phyloP scores from a whole-genome alignment of 2,329 filamentous ascomycete species.

The Paracorniculantispora psalliotae region DNA sequence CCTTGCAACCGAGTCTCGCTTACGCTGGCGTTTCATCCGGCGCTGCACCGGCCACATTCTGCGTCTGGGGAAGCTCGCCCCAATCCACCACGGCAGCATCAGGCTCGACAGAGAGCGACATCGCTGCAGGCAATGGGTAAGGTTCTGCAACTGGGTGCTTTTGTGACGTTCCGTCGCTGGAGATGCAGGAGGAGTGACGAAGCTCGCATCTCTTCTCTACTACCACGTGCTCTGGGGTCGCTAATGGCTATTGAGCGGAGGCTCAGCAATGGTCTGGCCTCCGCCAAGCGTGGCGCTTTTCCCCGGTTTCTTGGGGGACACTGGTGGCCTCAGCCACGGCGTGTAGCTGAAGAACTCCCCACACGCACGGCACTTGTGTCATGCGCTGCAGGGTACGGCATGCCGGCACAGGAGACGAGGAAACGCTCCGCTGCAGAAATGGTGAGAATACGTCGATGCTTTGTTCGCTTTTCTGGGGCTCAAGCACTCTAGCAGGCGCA shows the following conservation, averaged over 20 bases:
- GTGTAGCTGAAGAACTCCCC: neutral
- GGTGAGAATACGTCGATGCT: too few relatives aligned
- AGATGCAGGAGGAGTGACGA: neutral
- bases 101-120: neutral
- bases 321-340: neutral
- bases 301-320: neutral
- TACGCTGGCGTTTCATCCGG: constrained; percentile 9
- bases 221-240: too few relatives aligned
- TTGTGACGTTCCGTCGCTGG: neutral
- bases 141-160: neutral
- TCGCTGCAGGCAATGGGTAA: neutral
- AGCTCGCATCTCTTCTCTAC: neutral
- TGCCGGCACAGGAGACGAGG: too few relatives aligned
- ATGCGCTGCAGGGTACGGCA: too few relatives aligned
- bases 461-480: too few relatives aligned
- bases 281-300: neutral
- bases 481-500: too few relatives aligned
- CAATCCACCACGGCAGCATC: neutral
- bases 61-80: neutral
- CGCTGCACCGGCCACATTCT: neutral
- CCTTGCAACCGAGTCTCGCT: neutral
- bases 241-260: neutral
- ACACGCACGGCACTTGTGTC: neutral
- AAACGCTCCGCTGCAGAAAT: too few relatives aligned
- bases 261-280: neutral